A percentile compares a stretch with the other conserved stretches of the same genome.
phyloP scores from a whole-genome alignment of 75 land plant genomes.

The Larix kaempferi region DNA sequence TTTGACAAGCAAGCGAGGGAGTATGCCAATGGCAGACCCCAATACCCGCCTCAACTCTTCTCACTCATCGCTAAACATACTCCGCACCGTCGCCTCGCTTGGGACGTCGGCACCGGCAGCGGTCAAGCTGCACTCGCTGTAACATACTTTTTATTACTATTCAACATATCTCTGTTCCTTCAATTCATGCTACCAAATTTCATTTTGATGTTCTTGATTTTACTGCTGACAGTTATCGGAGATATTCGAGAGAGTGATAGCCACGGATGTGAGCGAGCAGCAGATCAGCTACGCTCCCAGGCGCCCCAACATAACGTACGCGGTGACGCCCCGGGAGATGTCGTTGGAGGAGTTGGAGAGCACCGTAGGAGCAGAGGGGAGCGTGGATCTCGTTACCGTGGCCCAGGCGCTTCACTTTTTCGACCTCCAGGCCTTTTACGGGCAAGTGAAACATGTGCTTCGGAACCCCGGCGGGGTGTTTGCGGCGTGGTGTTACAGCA shows the following conservation, averaged over 20 bases:
- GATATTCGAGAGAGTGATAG: conserved; percentile 55
- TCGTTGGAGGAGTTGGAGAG: conserved; percentile 27
- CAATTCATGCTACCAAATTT: too few relatives aligned
- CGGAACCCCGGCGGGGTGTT: conserved; percentile 60
- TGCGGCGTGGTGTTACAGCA: conserved; percentile 72
- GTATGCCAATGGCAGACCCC: conserved; percentile 29
- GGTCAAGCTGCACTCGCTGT: conserved; percentile 76
- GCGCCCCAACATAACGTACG: conserved; percentile 58
- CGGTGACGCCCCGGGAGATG: conserved; percentile 30
- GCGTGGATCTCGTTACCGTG: conserved; percentile 58
- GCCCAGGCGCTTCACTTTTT: conserved; percentile 80
- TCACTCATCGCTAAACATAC: conserved; percentile 21
- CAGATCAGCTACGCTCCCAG: conserved; percentile 36
- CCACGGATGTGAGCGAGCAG: conserved; percentile 61
- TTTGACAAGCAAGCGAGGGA: conserved; percentile 45
- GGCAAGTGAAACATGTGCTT: conserved; percentile 41
- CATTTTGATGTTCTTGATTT: too few relatives aligned
- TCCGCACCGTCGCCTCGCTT: conserved; percentile 37
- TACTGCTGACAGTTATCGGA: conserved; percentile 30
- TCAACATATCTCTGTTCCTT: too few relatives aligned
- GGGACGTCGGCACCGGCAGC: conserved; percentile 88
- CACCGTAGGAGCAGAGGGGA: conserved; percentile 24
- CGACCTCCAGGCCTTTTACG: conserved; percentile 58
- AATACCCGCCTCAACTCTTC: conserved; percentile 38
- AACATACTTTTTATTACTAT: neutral